Conservation (phyloP, 2,329 filamentous ascomycete species). For the Cladosporium oxysporum region DNA sequence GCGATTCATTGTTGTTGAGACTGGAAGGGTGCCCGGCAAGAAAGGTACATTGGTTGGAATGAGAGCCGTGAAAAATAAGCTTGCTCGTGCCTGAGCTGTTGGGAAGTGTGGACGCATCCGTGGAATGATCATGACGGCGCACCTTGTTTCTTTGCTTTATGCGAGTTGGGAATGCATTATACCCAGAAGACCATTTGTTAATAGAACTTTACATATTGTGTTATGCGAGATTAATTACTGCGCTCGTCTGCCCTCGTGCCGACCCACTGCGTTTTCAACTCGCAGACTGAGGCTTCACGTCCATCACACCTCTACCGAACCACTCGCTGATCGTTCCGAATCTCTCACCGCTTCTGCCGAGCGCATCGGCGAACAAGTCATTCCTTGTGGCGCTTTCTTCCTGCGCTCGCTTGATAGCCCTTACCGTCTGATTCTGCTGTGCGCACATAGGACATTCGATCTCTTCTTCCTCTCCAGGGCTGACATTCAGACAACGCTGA, state of each 20-base stretch:
- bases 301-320: slow-evolving; percentile 93
- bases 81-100: not conserved
- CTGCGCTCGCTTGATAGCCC: slow-evolving; percentile 82
- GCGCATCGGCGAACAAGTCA: slow-evolving; percentile 81
- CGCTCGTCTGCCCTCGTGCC: not conserved
- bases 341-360: slow-evolving; percentile 68
- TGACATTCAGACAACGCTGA: slow-evolving; percentile 76
- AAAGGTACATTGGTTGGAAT: slow-evolving; percentile 56
- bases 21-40: slow-evolving; percentile 72
- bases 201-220: slow-evolving; percentile 12
- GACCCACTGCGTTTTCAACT: not conserved
- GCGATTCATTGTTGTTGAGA: slow-evolving; percentile 84
- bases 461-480: slow-evolving; percentile 54
- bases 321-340: slow-evolving; percentile 93
- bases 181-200: slow-evolving; percentile 6
- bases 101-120: not conserved
- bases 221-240: not conserved
- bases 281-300: slow-evolving; percentile 35
- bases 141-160: not conserved
- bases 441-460: slow-evolving; percentile 86
- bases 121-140: not conserved
- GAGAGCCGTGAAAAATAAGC: slow-evolving; percentile 56
- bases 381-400: slow-evolving; percentile 83
- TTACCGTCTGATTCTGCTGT: slow-evolving; percentile 80
- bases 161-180: slow-evolving; percentile 10